Percentiles rank a stretch among this genome's conserved stretches.
Evolutionary conservation across 2,329 filamentous ascomycete genomes (phyloP).

Genomic region (Aschersonia sp.): DNA sequence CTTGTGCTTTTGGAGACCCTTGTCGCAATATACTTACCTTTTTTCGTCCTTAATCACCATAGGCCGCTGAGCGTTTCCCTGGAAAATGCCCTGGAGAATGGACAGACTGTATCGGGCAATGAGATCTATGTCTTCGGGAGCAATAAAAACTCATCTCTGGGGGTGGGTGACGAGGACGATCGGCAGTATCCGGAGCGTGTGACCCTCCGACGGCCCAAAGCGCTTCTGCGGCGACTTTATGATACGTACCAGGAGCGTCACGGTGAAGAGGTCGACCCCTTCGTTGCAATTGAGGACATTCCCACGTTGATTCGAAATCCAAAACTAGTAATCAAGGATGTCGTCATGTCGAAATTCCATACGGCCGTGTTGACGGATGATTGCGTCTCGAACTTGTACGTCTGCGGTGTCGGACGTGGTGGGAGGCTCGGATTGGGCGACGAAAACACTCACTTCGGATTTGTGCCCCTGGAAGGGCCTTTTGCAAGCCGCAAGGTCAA

Average conservation of each 20-base stretch:
- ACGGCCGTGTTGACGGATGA: constrained; percentile 81
- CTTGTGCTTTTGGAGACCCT: background rate
- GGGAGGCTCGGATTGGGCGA: constrained; percentile 82
- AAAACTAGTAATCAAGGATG: constrained; percentile 64
- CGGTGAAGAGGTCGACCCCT: constrained; percentile 16
- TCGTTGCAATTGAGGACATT: constrained; percentile 34
- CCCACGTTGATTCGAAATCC: constrained; percentile 59
- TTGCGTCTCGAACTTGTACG: constrained; percentile 76
- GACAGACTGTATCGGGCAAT: constrained; percentile 39
- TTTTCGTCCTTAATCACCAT: background rate
- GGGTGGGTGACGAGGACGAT: constrained; percentile 91
- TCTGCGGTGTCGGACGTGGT: constrained; percentile 83
- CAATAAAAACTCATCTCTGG: constrained; percentile 87
- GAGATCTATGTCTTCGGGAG: constrained; percentile 92
- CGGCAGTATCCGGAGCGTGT: constrained; percentile 86
- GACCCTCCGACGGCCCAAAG: constrained; percentile 58
- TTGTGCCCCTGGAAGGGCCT: constrained; percentile 66
- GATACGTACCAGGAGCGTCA: constrained; percentile 45
- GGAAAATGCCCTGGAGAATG: constrained; percentile 7
- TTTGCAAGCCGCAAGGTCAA: constrained; percentile 60
- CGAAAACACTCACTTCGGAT: constrained; percentile 78
- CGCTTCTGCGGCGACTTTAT: constrained; percentile 61
- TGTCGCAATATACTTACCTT: background rate
- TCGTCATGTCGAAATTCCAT: constrained; percentile 81
- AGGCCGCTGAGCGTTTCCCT: constrained; percentile 9